phyloP scores from a whole-genome alignment of 495 filamentous ascomycete genomes.

The Daldinia decipiens region DNA sequence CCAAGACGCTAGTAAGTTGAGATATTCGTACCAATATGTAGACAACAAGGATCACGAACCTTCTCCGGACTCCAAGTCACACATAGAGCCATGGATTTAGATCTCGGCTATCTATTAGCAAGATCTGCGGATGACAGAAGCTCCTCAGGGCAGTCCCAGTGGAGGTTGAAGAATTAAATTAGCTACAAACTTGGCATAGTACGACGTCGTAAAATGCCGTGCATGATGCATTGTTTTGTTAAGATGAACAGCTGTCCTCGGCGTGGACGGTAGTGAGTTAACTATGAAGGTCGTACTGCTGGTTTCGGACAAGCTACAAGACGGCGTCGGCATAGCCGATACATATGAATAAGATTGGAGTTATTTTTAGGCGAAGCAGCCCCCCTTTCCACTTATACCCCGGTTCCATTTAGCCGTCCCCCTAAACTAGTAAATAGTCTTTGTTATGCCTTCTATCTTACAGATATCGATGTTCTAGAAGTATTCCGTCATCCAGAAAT shows the following conservation, averaged over 20 bases:
- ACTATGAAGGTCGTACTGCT: background rate
- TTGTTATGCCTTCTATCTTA: background rate
- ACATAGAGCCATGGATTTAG: background rate
- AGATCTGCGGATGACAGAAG: background rate
- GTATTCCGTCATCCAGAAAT: background rate
- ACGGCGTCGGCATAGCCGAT: slow-evolving; percentile 24
- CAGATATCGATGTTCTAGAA: background rate
- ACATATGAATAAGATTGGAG: slow-evolving; percentile 10
- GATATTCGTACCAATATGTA: background rate
- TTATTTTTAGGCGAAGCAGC: slow-evolving; percentile 25
- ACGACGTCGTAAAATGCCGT: background rate
- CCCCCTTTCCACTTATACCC: slow-evolving; percentile 1
- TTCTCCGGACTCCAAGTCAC: background rate
- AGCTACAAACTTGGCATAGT: background rate
- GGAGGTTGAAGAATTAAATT: background rate
- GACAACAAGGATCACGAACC: background rate
- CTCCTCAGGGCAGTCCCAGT: background rate
- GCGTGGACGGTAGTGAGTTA: background rate
- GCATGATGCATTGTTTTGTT: background rate
- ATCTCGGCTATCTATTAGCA: background rate
- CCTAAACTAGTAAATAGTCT: slow-evolving; percentile 15
- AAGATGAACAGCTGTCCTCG: background rate
- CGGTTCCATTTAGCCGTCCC: background rate
- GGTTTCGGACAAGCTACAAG: background rate
- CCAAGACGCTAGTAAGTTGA: too few relatives aligned